Base-by-base conservation (phyloP, 176 grass and related monocot species). In the Aegilops sharonensis region DNA sequence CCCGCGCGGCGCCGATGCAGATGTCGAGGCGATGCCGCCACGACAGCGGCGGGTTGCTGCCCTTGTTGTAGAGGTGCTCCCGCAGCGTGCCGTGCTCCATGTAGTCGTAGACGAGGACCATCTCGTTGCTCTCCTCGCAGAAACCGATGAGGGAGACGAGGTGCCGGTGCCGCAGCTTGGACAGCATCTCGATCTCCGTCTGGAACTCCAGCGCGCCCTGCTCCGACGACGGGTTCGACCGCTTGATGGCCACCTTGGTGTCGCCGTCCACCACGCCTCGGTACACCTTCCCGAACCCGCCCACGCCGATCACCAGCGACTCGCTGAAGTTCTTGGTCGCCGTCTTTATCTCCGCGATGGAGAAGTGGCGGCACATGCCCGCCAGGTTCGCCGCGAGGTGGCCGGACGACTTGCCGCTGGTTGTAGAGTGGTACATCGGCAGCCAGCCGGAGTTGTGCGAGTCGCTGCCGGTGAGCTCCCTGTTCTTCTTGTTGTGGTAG, bases 121-220 rank as follows among this genome's bases (percentile, higher is more conserved):
- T 97, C 87, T 97, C 94, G 32, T 82, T 81, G 57, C 84, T 69
- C 59, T 97, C 94, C 87, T 97, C 92, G 70, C 92, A 94, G 83
- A 97, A 97, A 66, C 94, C 94, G 79, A 97, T 97, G 80, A 97
- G 86, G 37, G 94, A 97, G 50, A 97, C 92, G 1, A 97, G 88
- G 85, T 97, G 94, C 5, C 91, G 87, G 92, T 97, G 94, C 8
- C 92, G 92, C 82, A 97, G 92, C 90, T 97, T 94, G 56, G 94
- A 97, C n/a, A 97, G 92, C 92, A 97, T 97, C 94, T 97, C 92
- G 30, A 97, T 91, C 90, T 97, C 92, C 17, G 92, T 97, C 84
- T 94, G 89, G 92, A 97, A 97, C 94, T 97, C 92, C 45, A 89
- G 78, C 25, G 78, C 90, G 43, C 94, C 94, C 32, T 97, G 94